Base-by-base conservation (phyloP, 768 basidiomycete genomes). In the Trametes cinnabarina region DNA sequence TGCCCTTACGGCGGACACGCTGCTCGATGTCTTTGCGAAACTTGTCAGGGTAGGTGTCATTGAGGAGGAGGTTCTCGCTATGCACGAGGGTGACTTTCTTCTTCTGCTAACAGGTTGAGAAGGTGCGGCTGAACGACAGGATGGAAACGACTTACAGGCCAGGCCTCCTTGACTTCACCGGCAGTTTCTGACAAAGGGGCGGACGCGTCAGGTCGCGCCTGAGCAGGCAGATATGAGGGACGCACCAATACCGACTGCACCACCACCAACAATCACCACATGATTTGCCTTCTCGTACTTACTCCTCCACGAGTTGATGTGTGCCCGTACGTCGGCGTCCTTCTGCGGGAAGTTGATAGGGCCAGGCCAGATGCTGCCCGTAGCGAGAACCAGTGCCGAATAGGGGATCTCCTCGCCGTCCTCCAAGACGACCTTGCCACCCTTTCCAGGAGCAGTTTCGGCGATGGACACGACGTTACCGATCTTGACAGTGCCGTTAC, bases 71-170 rank as follows among this genome's bases (percentile, higher is more conserved):
- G 2, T 61, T 49, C n/a, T 77, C 72, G 25, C 77, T 74, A 11
- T 89, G 88, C 10, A 90, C 79, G 44, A 90, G 76, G 17, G 85
- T 86, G 15, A 89, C 76, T 59, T 80, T 85, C 67, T 70, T 75
- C 25, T 55, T 51, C 71, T 74, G 44, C 10, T 39, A 15, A 26
- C 25, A 11, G 23, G 34, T 4, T 32, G n/a, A n/a, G 46, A 19
- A 3, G 37, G 5, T 11, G 5, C 32, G 22, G 28, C 15, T 25
- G 7, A 23, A 41, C n/a, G 47, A 32, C 35, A 5, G 35, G 12
- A 22, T 4, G 23, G 12, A 11, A 22, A 23, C 10, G 5, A 69
- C 74, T 14, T 59, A 78, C 73, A 4, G 79, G 77, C 52, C 72
- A 76, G 2, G 66, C 64, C 42, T 81, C 77, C 26, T 70, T 71